Conservation (phyloP, 78 protist genomes). For the Dictyostelium capitatum region DNA sequence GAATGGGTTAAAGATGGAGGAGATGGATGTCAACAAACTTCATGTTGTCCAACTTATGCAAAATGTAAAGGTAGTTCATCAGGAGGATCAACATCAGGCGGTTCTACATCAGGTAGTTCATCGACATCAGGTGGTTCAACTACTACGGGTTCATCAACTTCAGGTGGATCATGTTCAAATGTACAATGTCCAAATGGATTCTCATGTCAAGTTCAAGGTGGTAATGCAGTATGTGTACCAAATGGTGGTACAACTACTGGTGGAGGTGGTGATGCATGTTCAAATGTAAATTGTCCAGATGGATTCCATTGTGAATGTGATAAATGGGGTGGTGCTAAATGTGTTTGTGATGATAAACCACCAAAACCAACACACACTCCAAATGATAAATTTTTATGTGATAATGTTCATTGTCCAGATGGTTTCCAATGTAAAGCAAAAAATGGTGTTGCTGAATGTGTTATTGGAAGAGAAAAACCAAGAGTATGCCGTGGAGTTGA, state of each 20-base stretch:
- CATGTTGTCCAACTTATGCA: not conserved
- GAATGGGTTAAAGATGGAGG: not conserved
- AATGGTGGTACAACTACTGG: not conserved
- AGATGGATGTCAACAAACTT: not conserved
- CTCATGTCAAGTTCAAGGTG: not conserved
- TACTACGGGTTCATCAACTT: not conserved
- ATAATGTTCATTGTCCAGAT: constrained; percentile 14
- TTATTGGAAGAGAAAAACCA: not conserved
- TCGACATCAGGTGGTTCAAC: not conserved
- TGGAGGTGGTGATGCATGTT: not conserved
- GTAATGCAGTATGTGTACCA: not conserved
- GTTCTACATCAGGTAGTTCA: constrained; percentile 19
- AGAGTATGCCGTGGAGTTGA: not conserved
- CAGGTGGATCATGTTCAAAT: constrained; percentile 15
- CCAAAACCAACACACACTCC: not conserved
- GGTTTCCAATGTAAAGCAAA: constrained; percentile 4
- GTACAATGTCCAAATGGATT: constrained; percentile 23
- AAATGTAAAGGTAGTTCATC: not conserved
- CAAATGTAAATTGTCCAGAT: not conserved
- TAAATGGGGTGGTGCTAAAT: not conserved
- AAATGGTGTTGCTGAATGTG: constrained; percentile 16
- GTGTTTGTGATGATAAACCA: not conserved
- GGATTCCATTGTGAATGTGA: not conserved
- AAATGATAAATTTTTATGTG: not conserved
- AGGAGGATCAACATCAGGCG: not conserved